These are phyloP conservation scores for Pseudogymnoascus sp. DNA, from an alignment of 2,329 filamentous ascomycete species.

Conservation along the genomic window DNA sequence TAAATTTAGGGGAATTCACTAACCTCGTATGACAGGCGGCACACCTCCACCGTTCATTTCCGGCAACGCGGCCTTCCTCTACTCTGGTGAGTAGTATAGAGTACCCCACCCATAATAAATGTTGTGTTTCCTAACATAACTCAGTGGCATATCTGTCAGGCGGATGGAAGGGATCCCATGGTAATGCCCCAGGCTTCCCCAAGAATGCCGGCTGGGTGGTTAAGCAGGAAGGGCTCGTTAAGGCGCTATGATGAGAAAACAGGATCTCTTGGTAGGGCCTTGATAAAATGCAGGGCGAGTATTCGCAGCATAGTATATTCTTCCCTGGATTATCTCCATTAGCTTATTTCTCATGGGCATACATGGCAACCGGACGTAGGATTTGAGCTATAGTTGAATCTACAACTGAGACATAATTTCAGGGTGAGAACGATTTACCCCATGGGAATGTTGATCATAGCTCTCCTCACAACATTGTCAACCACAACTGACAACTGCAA, in stretches of 20 bases:
- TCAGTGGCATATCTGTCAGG: slow-evolving; percentile 32
- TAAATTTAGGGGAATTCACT: not conserved
- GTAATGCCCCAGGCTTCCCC: slow-evolving; percentile 31
- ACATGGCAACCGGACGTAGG: no score
- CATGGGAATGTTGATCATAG: not conserved
- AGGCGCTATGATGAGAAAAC: slow-evolving; percentile 24
- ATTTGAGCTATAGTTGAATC: no score
- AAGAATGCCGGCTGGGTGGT: slow-evolving; percentile 30
- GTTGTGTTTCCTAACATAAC: not conserved
- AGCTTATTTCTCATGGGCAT: no score
- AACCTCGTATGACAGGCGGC: not conserved
- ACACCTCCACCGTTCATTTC: slow-evolving; percentile 32
- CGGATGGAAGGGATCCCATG: slow-evolving; percentile 26
- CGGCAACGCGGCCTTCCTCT: slow-evolving; percentile 32
- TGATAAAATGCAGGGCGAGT: not conserved
- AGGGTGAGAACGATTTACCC: not conserved
- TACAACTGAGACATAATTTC: not conserved
- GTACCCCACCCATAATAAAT: rapidly evolving
- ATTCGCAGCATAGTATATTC: no score
- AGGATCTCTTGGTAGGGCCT: not conserved
- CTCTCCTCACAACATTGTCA: not conserved
- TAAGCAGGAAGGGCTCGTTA: slow-evolving; percentile 29
- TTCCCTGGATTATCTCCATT: no score
- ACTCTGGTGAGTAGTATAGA: slow-evolving; percentile 14
- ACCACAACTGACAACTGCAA: not conserved